These are phyloP conservation scores for Kuraishia piskuri DNA, from an alignment of 805 yeast species.

Conservation along the genomic window DNA sequence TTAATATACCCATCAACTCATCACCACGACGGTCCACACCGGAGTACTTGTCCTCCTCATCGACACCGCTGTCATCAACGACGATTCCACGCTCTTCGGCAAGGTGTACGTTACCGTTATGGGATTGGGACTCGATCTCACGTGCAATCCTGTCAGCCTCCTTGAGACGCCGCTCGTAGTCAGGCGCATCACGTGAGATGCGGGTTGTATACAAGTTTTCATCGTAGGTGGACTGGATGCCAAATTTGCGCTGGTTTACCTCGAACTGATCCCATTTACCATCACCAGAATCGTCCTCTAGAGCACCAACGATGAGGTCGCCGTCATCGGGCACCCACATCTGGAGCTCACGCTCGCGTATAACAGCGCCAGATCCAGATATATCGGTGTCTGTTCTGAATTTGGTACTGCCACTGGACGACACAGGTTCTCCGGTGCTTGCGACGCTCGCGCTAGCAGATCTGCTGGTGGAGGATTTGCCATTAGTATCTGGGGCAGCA, in stretches of 20 bases:
- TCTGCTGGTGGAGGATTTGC: neutral
- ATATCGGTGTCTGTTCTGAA: constrained; percentile 88
- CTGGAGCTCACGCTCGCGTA: constrained; percentile 66
- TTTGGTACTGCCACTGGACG: neutral
- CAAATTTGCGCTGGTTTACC: constrained; percentile 83
- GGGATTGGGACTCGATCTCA: constrained; percentile 67
- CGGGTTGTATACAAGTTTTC: constrained; percentile 84
- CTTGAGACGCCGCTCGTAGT: constrained; percentile 52
- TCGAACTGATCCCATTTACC: constrained; percentile 88
- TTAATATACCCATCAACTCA: constrained; percentile 20
- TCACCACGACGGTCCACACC: constrained; percentile 65
- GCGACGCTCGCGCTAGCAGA: constrained; percentile 3
- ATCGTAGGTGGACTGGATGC: constrained; percentile 75
- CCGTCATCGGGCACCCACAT: constrained; percentile 71
- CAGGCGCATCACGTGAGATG: constrained; percentile 61
- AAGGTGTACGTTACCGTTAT: constrained; percentile 64
- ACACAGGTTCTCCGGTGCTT: constrained; percentile 7
- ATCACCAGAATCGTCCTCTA: constrained; percentile 27
- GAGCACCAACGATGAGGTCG: constrained; percentile 13
- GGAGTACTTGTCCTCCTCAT: constrained; percentile 94
- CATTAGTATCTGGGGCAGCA: constrained; percentile 5
- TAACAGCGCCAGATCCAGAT: constrained; percentile 34
- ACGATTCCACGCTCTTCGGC: constrained; percentile 85
- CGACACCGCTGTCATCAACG: constrained; percentile 78
- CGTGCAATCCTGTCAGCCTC: constrained; percentile 74